A percentile compares a stretch with the other conserved stretches of the same genome.
phyloP scores from a whole-genome alignment of 1,284 basidiomycete genomes.

The Ganoderma meredithae region DNA sequence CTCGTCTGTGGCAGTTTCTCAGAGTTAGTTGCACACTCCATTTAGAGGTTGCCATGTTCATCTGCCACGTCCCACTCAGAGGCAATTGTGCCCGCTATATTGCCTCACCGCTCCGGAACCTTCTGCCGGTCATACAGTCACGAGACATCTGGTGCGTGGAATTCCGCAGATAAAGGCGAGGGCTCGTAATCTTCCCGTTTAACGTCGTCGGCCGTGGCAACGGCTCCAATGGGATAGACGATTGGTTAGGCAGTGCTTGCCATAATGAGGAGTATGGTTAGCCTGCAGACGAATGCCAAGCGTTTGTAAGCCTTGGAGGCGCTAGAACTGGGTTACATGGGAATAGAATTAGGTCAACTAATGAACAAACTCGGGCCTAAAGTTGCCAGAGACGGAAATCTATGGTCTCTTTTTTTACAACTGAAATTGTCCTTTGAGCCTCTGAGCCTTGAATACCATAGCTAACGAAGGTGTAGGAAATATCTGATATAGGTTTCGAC shows the following conservation, averaged over 20 bases:
- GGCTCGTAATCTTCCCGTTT: background rate
- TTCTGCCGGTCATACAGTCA: conserved; percentile 1
- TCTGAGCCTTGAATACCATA: too few species aligned
- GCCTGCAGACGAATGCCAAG: background rate
- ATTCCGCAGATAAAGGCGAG: background rate
- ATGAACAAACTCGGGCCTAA: too few species aligned
- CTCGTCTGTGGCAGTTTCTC: background rate
- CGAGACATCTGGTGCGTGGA: background rate
- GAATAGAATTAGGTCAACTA: too few species aligned
- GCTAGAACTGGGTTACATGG: too few species aligned
- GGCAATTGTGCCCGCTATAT: conserved; percentile 3
- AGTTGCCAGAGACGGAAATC: too few species aligned
- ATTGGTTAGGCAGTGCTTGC: background rate
- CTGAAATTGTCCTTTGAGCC: too few species aligned
- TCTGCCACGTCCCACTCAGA: conserved; percentile 1
- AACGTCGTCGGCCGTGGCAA: background rate
- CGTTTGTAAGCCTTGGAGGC: background rate
- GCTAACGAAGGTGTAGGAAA: conserved; percentile 64
- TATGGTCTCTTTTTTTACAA: too few species aligned
- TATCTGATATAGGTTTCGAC: conserved; percentile 93
- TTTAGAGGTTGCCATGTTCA: background rate
- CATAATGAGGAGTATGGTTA: background rate
- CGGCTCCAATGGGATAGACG: background rate
- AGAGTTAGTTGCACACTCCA: background rate
- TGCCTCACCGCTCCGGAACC: conserved; percentile 2